phyloP scores from a whole-genome alignment of 495 filamentous ascomycete species.

The Neurospora sp. region DNA sequence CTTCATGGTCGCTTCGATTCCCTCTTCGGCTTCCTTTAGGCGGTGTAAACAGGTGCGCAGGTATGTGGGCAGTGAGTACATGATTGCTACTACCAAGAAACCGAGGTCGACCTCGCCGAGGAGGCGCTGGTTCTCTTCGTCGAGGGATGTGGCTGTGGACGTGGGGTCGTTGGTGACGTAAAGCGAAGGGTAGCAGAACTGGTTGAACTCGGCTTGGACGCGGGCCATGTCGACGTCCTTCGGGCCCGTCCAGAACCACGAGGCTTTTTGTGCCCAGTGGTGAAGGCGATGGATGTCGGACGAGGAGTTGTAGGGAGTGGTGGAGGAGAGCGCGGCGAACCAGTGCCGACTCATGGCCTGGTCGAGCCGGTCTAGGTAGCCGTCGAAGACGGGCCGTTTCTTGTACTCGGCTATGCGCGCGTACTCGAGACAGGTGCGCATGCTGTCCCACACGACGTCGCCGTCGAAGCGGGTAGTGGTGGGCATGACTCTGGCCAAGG shows the following conservation, averaged over 20 bases:
- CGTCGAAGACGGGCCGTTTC: neutral
- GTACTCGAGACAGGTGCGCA: neutral
- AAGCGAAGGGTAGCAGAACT: neutral
- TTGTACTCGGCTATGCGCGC: slow-evolving; percentile 1
- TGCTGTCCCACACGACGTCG: neutral
- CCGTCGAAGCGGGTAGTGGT: neutral
- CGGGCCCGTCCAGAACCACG: neutral
- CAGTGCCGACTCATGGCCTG: neutral
- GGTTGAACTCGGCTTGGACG: neutral
- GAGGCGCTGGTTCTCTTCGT: neutral
- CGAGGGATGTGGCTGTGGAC: neutral
- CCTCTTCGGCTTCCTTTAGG: neutral
- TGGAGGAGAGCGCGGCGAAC: neutral
- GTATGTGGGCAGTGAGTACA: neutral
- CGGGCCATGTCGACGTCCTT: neutral
- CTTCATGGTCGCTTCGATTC: neutral
- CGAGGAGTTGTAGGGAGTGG: neutral
- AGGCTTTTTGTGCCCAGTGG: neutral
- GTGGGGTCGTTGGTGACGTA: neutral
- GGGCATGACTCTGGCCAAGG: neutral
- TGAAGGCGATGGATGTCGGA: neutral
- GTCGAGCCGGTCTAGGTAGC: neutral
- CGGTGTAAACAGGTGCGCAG: neutral
- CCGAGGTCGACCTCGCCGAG: neutral
- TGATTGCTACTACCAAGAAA: neutral